These are phyloP conservation scores for Magnaporthales sp. DNA, from an alignment of 2,329 filamentous ascomycete species.

Conservation along the genomic window DNA sequence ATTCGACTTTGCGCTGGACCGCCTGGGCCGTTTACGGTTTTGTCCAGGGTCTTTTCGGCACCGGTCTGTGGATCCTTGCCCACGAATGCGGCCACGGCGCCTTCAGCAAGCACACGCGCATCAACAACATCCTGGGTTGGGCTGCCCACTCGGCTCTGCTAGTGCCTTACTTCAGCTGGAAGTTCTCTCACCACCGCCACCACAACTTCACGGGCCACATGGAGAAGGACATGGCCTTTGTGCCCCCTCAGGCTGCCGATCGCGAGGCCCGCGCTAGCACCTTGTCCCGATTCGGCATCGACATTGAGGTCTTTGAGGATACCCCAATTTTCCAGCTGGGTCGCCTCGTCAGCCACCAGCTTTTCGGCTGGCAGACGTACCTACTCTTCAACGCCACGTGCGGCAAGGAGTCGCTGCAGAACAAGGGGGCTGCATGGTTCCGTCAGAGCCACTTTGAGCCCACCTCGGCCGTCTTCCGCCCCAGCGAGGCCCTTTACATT, in stretches of 20 bases:
- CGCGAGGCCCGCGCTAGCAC: conserved; percentile 1
- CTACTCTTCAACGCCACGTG: conserved; percentile 49
- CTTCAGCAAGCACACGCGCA: conserved; percentile 44
- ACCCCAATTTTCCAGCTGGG: conserved; percentile 47
- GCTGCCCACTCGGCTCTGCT: conserved; percentile 41
- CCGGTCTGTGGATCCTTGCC: conserved; percentile 61
- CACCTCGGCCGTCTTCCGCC: conserved; percentile 50
- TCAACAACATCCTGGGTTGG: conserved; percentile 75
- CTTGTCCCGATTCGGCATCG: conserved; percentile 21
- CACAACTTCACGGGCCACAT: conserved; percentile 62
- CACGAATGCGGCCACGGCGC: conserved; percentile 66
- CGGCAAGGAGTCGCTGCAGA: conserved; percentile 38
- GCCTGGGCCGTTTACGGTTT: conserved; percentile 54
- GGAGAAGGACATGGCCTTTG: conserved; percentile 58
- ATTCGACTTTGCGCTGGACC: conserved; percentile 30
- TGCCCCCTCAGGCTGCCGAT: conserved; percentile 36
- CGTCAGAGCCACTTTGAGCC: conserved; percentile 52
- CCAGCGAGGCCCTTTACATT: conserved; percentile 47
- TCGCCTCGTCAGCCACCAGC: conserved; percentile 51
- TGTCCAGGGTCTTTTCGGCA: conserved; percentile 56
- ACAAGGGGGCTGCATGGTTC: conserved; percentile 29
- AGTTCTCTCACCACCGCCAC: conserved; percentile 61
- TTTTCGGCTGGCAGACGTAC: conserved; percentile 57
- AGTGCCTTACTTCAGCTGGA: conserved; percentile 69
- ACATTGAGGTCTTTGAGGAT: conserved; percentile 52